Percentiles rank a stretch among this genome's conserved stretches.
Evolutionary conservation across 2,329 filamentous ascomycete genomes (phyloP).

Genomic region (Penicillium sp.): DNA sequence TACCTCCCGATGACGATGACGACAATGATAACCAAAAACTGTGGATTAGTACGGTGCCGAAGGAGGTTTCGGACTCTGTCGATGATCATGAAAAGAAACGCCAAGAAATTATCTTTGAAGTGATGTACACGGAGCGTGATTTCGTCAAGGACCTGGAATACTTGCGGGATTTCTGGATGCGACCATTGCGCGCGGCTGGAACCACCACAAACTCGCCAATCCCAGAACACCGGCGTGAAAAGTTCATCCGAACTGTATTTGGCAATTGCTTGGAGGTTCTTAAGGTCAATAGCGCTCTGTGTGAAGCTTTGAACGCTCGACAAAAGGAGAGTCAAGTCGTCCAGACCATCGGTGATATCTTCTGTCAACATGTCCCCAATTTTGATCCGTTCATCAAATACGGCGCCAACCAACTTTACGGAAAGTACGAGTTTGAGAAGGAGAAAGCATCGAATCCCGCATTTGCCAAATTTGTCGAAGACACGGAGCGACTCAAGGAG

Average conservation of each 20-base stretch:
- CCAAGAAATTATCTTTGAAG: slow-evolving; percentile 95
- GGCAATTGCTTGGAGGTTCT: slow-evolving; percentile 95
- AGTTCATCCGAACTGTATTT: slow-evolving; percentile 91
- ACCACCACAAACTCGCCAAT: slow-evolving; percentile 71
- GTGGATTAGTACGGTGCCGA: slow-evolving; percentile 98
- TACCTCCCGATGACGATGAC: slow-evolving; percentile 69
- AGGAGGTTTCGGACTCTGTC: slow-evolving; percentile 87
- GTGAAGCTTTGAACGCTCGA: slow-evolving; percentile 79
- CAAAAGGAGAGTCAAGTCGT: slow-evolving; percentile 92
- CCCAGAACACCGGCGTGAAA: slow-evolving; percentile 80
- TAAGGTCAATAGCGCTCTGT: slow-evolving; percentile 83
- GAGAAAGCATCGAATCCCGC: slow-evolving; percentile 82
- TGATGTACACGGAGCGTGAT: slow-evolving; percentile 97
- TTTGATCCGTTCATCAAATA: slow-evolving; percentile 97
- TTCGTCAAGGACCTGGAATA: slow-evolving; percentile 99
- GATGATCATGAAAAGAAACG: slow-evolving; percentile 93
- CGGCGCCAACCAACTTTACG: slow-evolving; percentile 91
- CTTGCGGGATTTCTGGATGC: slow-evolving; percentile 96
- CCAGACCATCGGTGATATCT: slow-evolving; percentile 86
- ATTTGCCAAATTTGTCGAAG: slow-evolving; percentile 90
- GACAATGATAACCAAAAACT: slow-evolving; percentile 95
- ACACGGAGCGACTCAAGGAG: slow-evolving; percentile 93
- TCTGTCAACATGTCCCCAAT: slow-evolving; percentile 83
- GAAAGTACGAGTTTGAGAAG: slow-evolving; percentile 97
- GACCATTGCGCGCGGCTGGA: slow-evolving; percentile 75